phyloP scores from a whole-genome alignment of 148 eudicot genomes.

The Nepenthes gracilis region DNA sequence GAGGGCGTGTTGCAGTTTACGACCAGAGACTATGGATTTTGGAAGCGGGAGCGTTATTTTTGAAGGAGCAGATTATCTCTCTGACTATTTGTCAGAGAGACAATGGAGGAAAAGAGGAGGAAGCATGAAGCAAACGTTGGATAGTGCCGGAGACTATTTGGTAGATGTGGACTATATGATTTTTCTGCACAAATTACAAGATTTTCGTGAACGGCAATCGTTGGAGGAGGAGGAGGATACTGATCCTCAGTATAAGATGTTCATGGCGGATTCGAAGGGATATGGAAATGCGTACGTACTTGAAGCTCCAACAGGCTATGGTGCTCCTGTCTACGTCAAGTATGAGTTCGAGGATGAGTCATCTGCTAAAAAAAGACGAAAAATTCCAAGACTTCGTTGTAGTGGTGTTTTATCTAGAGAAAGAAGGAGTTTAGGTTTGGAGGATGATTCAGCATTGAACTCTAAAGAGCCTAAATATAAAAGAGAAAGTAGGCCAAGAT shows the following conservation, averaged over 20 bases:
- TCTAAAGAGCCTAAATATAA: neutral
- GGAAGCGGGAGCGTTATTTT: no score
- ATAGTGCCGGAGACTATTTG: no score
- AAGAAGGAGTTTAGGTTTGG: neutral
- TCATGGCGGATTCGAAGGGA: constrained; percentile 17
- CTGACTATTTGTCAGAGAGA: no score
- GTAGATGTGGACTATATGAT: no score
- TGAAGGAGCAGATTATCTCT: no score
- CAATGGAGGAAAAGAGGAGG: no score
- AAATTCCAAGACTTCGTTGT: neutral
- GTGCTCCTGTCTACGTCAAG: constrained; percentile 11
- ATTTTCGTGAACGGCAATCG: no score
- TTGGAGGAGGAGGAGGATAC: constrained; percentile 8
- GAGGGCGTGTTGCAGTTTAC: no score
- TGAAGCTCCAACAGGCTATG: constrained; percentile 10
- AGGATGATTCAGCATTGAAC: neutral
- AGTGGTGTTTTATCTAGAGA: neutral
- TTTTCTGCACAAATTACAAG: no score
- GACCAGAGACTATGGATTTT: no score
- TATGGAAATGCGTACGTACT: constrained; percentile 25
- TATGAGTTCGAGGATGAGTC: constrained; percentile 18
- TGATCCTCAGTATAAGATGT: constrained; percentile 26
- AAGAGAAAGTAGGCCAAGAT: neutral
- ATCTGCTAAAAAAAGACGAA: neutral
- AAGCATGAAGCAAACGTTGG: no score